Percentiles rank a stretch among this genome's conserved stretches.
phyloP scores from a whole-genome alignment of 176 grass and related monocot species.

The Oryza glaberrima region DNA sequence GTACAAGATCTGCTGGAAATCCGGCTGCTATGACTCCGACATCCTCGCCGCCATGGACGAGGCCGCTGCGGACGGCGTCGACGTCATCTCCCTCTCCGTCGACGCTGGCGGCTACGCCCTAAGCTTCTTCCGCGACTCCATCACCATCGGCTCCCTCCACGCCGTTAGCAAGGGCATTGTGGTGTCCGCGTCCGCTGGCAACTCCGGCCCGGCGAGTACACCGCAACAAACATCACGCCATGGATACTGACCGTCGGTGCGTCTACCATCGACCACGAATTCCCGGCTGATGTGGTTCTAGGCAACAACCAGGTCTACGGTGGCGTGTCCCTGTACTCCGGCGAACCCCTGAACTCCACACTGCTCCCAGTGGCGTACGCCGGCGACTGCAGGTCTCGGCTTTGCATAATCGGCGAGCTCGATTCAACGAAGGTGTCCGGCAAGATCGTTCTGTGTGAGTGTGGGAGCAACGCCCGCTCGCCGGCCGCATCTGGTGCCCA shows the following conservation, averaged over 20 bases:
- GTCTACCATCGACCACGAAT: slow-evolving; percentile 76
- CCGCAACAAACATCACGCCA: slow-evolving; percentile 70
- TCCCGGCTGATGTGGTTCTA: slow-evolving; percentile 66
- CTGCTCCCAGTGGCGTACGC: slow-evolving; percentile 59
- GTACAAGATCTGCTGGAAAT: slow-evolving; percentile 91
- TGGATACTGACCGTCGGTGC: slow-evolving; percentile 88
- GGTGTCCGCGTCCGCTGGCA: slow-evolving; percentile 80
- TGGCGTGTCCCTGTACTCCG: slow-evolving; percentile 73
- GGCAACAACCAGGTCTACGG: slow-evolving; percentile 56
- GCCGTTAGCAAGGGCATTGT: slow-evolving; percentile 64
- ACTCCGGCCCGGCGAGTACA: slow-evolving; percentile 67
- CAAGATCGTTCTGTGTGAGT: slow-evolving; percentile 80
- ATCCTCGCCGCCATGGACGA: slow-evolving; percentile 85
- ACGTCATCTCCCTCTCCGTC: slow-evolving; percentile 86
- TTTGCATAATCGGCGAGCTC: slow-evolving; percentile 45
- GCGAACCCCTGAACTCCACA: slow-evolving; percentile 45
- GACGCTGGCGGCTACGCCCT: slow-evolving; percentile 55
- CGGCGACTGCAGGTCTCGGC: slow-evolving; percentile 61
- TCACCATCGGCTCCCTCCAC: slow-evolving; percentile 77
- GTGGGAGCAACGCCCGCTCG: slow-evolving; percentile 54
- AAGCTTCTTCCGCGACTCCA: slow-evolving; percentile 56
- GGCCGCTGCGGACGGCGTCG: slow-evolving; percentile 66
- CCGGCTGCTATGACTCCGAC: slow-evolving; percentile 81
- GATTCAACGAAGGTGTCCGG: slow-evolving; percentile 61
- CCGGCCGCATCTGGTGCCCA: too few relatives aligned